Evolutionary conservation across 345 rosid species (phyloP).

Genomic region (Brassica nigra): DNA sequence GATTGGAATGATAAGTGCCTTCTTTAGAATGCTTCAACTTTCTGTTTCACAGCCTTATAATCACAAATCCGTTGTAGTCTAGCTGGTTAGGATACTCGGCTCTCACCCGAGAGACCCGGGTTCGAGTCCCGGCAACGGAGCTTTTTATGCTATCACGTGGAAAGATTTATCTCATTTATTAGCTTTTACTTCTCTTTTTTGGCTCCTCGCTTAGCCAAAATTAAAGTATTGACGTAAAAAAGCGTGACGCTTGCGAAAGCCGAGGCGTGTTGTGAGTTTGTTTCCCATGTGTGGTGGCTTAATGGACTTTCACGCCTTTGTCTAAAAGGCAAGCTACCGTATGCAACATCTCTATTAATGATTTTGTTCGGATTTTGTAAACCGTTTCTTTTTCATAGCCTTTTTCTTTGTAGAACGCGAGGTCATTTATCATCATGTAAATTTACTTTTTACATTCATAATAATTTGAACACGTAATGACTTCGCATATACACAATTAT

Average conservation of each 20-base stretch:
- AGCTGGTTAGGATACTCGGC: constrained; percentile 76
- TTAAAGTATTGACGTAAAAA: constrained; percentile 28
- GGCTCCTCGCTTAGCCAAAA: neutral
- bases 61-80: constrained; percentile 41
- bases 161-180: neutral
- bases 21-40: neutral
- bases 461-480: neutral
- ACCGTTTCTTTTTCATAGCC: neutral
- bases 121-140: constrained; percentile 25
- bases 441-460: constrained; percentile 15
- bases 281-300: constrained; percentile 33
- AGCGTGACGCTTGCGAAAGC: constrained; percentile 35
- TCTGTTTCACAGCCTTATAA: neutral
- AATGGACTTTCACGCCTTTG: constrained; percentile 36
- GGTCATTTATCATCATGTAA: constrained; percentile 15
- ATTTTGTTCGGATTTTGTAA: constrained; percentile 28
- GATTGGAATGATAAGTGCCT: neutral
- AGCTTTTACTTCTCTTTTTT: neutral
- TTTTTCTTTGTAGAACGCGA: constrained; percentile 8
- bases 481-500: neutral
- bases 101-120: constrained; percentile 63
- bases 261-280: constrained; percentile 42
- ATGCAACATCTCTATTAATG: constrained; percentile 31
- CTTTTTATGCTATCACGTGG: constrained; percentile 2
- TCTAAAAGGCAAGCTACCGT: constrained; percentile 38